Base-by-base conservation (phyloP, 495 filamentous ascomycete species). In the Oidiodendron maius region DNA sequence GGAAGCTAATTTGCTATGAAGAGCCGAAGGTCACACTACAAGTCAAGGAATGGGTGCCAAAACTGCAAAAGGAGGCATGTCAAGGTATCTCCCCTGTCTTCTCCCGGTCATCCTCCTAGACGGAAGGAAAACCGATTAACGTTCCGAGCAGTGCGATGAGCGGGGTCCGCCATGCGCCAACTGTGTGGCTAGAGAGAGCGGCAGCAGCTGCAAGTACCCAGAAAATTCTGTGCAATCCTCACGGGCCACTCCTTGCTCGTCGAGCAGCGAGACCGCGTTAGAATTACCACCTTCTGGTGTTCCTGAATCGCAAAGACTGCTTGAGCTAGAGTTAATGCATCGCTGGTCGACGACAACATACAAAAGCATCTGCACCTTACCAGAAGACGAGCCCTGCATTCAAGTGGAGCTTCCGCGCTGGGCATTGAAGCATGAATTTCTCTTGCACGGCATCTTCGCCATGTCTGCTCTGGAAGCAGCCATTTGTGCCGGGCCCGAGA, bases 61-160 rank as follows among this genome's bases (percentile, higher is more conserved):
- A 67, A 67, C 45, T 67, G 64, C 48, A 67, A 67, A 32, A 65
- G 61, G 48, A 59, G 64, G 58, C 64, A 65, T 28, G 60, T 61
- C n/a, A 67, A 67, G 46, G 58, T 59, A 53, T 20, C 21, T 9
- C 25, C 25, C 15, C 20, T 25, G 3, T n/a, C 6, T 5, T 9
- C 21, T 12, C 24, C 12, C 20, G 2, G 4, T 40, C 24, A 46
- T 41, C 28, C 5, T 6, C n/a, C 1, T 23, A 12, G 23, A 17
- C 38, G 38, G 2, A 18, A 15, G 18, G 12, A 11, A 15, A 3
- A 20, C 38, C 12, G 24, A 20, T n/a, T 34, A 8, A 40, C n/a
- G 16, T 23, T 25, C n/a, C n/a, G 11, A 22, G 24, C 36, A 61
- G 52, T 67, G 64, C 44, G 64, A 67, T 38, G 64, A 67, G 53